Conservation (phyloP, 768 basidiomycete genomes). For the Amanita polypyramis region DNA sequence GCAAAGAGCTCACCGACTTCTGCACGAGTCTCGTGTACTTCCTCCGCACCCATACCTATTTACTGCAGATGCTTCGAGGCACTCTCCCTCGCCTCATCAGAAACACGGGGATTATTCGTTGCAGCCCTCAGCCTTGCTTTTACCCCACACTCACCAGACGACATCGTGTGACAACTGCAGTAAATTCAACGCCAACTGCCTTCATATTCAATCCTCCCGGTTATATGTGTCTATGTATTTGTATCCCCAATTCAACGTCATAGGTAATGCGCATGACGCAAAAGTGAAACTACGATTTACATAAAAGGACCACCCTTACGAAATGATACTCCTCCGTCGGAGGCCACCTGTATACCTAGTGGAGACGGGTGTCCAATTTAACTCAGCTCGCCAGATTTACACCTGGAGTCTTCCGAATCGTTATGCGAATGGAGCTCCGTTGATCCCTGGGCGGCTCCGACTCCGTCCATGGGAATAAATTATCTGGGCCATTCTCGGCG, state of each 20-base stretch:
- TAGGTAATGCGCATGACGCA: conserved; percentile 1
- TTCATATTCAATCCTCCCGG: no score
- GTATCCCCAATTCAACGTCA: neutral
- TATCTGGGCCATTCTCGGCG: no score
- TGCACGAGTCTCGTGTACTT: neutral
- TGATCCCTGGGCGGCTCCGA: no score
- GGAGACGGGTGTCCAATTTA: neutral
- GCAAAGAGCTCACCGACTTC: neutral
- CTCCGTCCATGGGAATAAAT: no score
- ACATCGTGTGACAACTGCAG: neutral
- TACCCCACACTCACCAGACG: conserved; percentile 1
- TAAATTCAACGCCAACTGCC: neutral
- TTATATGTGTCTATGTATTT: neutral
- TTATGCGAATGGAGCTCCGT: no score
- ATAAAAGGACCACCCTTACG: neutral
- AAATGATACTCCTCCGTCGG: no score
- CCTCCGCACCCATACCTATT: conserved; percentile 14
- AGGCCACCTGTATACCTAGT: neutral
- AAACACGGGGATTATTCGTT: conserved; percentile 47
- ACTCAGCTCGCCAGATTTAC: no score
- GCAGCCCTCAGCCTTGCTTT: conserved; percentile 52
- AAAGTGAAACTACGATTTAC: neutral
- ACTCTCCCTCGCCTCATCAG: conserved; percentile 39
- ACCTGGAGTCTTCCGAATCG: no score
- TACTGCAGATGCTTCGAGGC: conserved; percentile 36